Evolutionary conservation across 176 grass and related monocot genomes (phyloP).

Genomic region (Hyparrhenia diplandra): DNA sequence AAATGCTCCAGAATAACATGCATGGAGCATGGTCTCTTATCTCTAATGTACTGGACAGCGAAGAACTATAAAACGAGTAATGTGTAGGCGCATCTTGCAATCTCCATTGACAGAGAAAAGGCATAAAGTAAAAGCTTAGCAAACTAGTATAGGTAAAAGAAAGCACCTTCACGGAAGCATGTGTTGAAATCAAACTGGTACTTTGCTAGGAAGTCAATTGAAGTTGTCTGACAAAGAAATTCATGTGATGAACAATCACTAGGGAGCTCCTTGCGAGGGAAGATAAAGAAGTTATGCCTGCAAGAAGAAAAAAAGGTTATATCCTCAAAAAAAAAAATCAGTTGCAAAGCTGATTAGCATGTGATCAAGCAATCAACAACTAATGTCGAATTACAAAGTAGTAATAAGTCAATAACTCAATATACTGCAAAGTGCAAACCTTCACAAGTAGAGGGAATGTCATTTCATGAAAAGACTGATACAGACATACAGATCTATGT

Average conservation of each 20-base stretch:
- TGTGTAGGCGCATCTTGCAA: not conserved
- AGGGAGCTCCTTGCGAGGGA: constrained; percentile 62
- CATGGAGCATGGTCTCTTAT: constrained; percentile 8
- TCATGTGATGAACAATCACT: constrained; percentile 52
- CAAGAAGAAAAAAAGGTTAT: constrained; percentile 9
- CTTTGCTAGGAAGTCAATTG: constrained; percentile 81
- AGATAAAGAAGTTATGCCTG: constrained; percentile 89
- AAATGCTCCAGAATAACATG: constrained; percentile 28
- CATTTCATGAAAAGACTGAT: no score
- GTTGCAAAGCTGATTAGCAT: not conserved
- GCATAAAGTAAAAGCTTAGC: constrained; percentile 12
- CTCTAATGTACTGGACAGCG: constrained; percentile 1
- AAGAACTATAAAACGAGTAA: not conserved
- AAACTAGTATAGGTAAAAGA: constrained; percentile 23
- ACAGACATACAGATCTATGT: no score
- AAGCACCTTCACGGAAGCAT: constrained; percentile 76
- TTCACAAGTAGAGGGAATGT: no score
- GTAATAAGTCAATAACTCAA: not conserved
- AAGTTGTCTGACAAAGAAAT: constrained; percentile 88
- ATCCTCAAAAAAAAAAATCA: not conserved
- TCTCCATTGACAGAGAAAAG: constrained; percentile 15
- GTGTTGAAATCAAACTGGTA: constrained; percentile 92
- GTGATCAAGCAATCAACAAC: constrained; percentile 2
- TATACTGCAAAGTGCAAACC: not conserved
- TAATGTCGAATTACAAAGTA: not conserved